phyloP scores from a whole-genome alignment of 345 rosid genomes.

The Eutrema yunnanense region DNA sequence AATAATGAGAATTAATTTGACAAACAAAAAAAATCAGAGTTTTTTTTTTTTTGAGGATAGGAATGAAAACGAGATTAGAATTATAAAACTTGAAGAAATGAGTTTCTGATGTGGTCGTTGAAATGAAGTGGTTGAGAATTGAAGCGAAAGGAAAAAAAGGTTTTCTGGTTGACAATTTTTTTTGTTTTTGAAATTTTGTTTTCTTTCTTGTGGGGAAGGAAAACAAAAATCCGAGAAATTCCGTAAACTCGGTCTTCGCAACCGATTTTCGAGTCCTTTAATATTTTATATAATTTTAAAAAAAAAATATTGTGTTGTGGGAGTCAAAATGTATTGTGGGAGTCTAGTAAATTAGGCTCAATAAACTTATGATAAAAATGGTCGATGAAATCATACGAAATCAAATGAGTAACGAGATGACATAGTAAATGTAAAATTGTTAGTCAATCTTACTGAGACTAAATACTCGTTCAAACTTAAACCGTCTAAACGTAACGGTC shows the following conservation, averaged over 20 bases:
- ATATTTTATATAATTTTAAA: background rate
- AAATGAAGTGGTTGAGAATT: constrained; percentile 29
- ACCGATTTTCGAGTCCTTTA: background rate
- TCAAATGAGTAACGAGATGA: no score
- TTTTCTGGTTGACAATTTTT: background rate
- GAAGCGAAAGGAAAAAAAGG: constrained; percentile 16
- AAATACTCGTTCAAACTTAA: no score
- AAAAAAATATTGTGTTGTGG: no score
- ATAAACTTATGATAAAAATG: no score
- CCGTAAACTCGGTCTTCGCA: constrained; percentile 19
- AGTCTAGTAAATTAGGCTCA: no score
- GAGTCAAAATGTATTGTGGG: no score
- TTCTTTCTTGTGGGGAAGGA: background rate
- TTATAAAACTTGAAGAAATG: constrained; percentile 1
- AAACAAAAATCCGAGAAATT: background rate
- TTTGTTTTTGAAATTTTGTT: background rate
- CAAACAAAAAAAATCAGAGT: no score
- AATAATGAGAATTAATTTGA: background rate
- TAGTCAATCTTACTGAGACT: no score
- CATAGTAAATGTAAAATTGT: no score
- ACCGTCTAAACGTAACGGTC: no score
- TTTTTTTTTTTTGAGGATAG: constrained; percentile 12
- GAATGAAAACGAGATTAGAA: background rate
- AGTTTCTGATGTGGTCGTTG: constrained; percentile 7
- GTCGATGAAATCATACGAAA: no score